phyloP scores from a whole-genome alignment of 306 rosid genomes.

The Fagus crenata region DNA sequence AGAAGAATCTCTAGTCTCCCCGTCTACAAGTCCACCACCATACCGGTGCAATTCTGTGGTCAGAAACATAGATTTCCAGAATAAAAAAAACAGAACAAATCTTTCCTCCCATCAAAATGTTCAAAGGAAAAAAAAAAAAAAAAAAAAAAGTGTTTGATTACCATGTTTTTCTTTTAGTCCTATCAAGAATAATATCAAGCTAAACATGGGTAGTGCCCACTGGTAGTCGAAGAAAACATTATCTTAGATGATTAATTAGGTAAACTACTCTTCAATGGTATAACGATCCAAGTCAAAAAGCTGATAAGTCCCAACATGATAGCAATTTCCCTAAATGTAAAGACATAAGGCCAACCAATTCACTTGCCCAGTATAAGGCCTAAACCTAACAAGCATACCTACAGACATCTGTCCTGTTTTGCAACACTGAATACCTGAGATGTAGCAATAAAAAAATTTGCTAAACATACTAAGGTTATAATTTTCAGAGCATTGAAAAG shows the following conservation, averaged over 20 bases:
- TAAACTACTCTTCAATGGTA: background rate
- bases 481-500: background rate
- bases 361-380: conserved; percentile 4
- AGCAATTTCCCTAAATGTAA: conserved; percentile 11
- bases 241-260: conserved; percentile 6
- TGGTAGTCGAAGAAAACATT: background rate
- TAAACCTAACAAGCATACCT: conserved; percentile 1
- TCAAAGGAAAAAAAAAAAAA: background rate
- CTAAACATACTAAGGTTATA: background rate
- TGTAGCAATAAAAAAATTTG: background rate
- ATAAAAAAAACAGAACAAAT: conserved; percentile 11
- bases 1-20: conserved; percentile 71
- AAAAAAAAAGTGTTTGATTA: too few relatives aligned
- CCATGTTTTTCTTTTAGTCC: background rate
- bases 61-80: conserved; percentile 19
- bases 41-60: conserved; percentile 78
- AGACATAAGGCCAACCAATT: conserved; percentile 16
- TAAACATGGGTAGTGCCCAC: background rate
- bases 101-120: background rate
- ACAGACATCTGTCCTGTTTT: background rate
- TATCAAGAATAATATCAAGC: background rate
- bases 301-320: conserved; percentile 2
- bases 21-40: conserved; percentile 88
- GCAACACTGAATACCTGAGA: background rate
- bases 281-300: conserved; percentile 9